These are phyloP conservation scores for Sodiomyces alkalinus DNA, from an alignment of 2,329 filamentous ascomycete species.

Conservation along the genomic window DNA sequence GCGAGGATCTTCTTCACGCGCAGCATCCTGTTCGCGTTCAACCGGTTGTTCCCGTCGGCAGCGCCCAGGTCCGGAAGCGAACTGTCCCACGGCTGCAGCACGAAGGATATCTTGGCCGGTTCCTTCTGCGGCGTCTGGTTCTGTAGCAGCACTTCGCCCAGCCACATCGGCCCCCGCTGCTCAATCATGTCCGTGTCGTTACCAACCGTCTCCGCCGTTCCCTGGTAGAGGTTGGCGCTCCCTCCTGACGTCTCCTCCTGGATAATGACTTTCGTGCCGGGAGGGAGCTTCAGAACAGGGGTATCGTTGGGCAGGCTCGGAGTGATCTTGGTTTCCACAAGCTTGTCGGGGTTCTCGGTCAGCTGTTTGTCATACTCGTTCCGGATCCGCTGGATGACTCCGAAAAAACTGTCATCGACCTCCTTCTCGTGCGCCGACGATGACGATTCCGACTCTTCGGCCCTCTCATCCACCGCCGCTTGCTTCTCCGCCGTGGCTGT, in stretches of 20 bases:
- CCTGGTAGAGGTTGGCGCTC: constrained; percentile 77
- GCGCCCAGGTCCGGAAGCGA: constrained; percentile 59
- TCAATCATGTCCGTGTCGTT: constrained; percentile 72
- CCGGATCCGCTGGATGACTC: constrained; percentile 56
- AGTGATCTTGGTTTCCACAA: constrained; percentile 46
- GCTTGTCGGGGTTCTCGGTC: constrained; percentile 34
- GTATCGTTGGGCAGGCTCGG: constrained; percentile 61
- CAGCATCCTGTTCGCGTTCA: constrained; percentile 96
- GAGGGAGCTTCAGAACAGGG: constrained; percentile 58
- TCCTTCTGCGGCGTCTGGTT: constrained; percentile 78
- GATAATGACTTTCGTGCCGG: constrained; percentile 50
- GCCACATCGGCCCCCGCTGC: constrained; percentile 76
- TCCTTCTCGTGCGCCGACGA: constrained; percentile 54
- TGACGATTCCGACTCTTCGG: constrained; percentile 48
- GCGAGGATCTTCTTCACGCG: constrained; percentile 85
- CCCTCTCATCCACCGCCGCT: constrained; percentile 60
- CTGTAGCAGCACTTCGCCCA: constrained; percentile 73
- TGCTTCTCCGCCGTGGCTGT: constrained; percentile 57
- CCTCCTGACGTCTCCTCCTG: constrained; percentile 54
- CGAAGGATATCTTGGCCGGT: constrained; percentile 90
- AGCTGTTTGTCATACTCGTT: constrained; percentile 58
- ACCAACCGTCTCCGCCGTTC: constrained; percentile 66
- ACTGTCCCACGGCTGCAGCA: constrained; percentile 69
- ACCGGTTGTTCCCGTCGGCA: constrained; percentile 67
- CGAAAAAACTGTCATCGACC: constrained; percentile 60